Conservation (phyloP, 140 eudicot genomes). For the Flaveria floridana region DNA sequence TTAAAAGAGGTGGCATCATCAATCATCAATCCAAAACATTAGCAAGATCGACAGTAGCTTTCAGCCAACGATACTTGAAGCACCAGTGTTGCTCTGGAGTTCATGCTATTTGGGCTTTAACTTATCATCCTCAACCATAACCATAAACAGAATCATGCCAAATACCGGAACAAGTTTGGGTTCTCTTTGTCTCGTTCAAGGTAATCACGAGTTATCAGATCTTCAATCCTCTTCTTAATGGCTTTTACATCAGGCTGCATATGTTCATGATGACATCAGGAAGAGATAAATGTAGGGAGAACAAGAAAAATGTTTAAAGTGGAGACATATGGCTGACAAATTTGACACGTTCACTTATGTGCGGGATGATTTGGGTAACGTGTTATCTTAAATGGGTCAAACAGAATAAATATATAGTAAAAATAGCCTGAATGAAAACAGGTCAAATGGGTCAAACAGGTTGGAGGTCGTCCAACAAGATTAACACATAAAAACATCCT, state of each 20-base stretch:
- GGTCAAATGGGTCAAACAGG: neutral
- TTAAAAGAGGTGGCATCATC: slow-evolving; percentile 11
- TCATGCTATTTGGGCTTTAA: slow-evolving; percentile 26
- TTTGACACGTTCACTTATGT: neutral
- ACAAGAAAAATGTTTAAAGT: no score
- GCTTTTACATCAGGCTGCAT: slow-evolving; percentile 94
- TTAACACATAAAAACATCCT: no score
- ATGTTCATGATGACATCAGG: slow-evolving; percentile 5
- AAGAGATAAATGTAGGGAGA: neutral
- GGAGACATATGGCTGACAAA: no score
- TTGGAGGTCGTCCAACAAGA: neutral
- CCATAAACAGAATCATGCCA: slow-evolving; percentile 56
- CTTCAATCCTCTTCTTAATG: slow-evolving; percentile 92
- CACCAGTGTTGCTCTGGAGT: slow-evolving; percentile 24
- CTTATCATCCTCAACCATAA: slow-evolving; percentile 2
- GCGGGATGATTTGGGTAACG: neutral
- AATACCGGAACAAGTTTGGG: slow-evolving; percentile 75
- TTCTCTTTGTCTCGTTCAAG: slow-evolving; percentile 92
- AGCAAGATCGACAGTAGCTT: slow-evolving; percentile 34
- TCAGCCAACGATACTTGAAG: slow-evolving; percentile 27
- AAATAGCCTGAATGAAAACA: neutral
- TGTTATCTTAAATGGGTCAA: neutral
- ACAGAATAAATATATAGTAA: neutral
- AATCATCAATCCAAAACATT: slow-evolving; percentile 36
- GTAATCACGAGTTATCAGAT: slow-evolving; percentile 92